Conservation (phyloP, 768 basidiomycete species). For the Tricholomella constricta region DNA sequence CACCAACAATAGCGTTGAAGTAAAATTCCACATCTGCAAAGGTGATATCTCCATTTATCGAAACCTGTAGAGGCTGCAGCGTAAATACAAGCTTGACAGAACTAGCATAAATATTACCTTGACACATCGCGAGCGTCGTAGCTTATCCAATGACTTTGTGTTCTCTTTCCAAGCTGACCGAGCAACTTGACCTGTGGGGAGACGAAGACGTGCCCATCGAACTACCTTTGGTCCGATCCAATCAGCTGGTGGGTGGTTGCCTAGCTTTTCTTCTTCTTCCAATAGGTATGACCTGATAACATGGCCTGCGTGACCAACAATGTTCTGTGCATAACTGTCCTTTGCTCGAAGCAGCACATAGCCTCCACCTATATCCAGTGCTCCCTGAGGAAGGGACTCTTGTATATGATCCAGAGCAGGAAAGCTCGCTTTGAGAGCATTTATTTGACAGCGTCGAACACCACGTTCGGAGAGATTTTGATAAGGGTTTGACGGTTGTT, state of each 20-base stretch:
- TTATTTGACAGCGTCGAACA: conserved; percentile 19
- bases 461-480: conserved; percentile 24
- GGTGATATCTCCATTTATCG: background rate
- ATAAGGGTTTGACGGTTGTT: no score
- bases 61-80: background rate
- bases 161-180: conserved; percentile 34
- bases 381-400: background rate
- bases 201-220: conserved; percentile 34
- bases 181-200: conserved; percentile 41
- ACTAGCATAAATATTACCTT: conserved; percentile 17
- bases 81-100: background rate
- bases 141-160: conserved; percentile 10
- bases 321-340: background rate
- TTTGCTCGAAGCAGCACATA: conserved; percentile 2
- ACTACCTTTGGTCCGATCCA: background rate
- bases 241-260: background rate
- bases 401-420: background rate
- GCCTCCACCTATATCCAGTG: conserved; percentile 2
- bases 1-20: background rate
- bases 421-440: conserved; percentile 10
- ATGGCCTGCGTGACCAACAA: background rate
- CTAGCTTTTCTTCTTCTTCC: conserved; percentile 3
- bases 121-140: conserved; percentile 21
- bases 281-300: conserved; percentile 1
- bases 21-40: conserved; percentile 12